phyloP scores from a whole-genome alignment of 805 yeast species.

The Ogataea parapolymorpha region DNA sequence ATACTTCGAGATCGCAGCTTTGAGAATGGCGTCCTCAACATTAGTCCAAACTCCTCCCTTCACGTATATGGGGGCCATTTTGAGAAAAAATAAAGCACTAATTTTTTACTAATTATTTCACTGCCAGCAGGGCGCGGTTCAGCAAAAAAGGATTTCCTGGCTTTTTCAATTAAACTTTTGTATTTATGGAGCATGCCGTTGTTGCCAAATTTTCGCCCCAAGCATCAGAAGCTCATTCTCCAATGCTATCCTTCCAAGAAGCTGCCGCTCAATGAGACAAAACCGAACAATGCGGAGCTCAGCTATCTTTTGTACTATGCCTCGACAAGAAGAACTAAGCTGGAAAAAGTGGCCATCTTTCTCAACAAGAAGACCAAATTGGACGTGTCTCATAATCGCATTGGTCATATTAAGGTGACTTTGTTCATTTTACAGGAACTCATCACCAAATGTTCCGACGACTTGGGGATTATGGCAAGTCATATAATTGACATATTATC shows the following conservation, averaged over 20 bases:
- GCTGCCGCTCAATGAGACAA: constrained; percentile 57
- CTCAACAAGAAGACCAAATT: constrained; percentile 55
- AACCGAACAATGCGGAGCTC: constrained; percentile 89
- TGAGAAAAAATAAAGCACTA: constrained; percentile 8
- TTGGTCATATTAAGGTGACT: constrained; percentile 84
- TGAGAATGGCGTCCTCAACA: constrained; percentile 77
- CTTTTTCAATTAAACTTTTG: constrained; percentile 1
- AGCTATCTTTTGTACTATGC: constrained; percentile 87
- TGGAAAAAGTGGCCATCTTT: constrained; percentile 79
- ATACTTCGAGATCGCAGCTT: constrained; percentile 89
- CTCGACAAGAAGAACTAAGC: constrained; percentile 80
- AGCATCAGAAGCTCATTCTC: constrained; percentile 84
- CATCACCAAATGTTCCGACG: constrained; percentile 73
- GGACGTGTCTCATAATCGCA: constrained; percentile 58
- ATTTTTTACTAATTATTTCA: constrained; percentile 1
- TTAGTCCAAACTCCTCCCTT: constrained; percentile 93
- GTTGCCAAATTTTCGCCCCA: constrained; percentile 42
- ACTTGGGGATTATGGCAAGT: constrained; percentile 76
- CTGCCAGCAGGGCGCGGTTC: constrained; percentile 8
- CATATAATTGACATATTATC: constrained; percentile 61
- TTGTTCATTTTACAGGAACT: constrained; percentile 65
- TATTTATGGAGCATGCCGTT: constrained; percentile 14
- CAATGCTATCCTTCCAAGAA: constrained; percentile 93
- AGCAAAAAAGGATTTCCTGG: constrained; percentile 11
- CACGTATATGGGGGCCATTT: constrained; percentile 63